A percentile compares a stretch with the other conserved stretches of the same genome.
Conservation (phyloP, 345 rosid species). For the Cardamine occulta region DNA sequence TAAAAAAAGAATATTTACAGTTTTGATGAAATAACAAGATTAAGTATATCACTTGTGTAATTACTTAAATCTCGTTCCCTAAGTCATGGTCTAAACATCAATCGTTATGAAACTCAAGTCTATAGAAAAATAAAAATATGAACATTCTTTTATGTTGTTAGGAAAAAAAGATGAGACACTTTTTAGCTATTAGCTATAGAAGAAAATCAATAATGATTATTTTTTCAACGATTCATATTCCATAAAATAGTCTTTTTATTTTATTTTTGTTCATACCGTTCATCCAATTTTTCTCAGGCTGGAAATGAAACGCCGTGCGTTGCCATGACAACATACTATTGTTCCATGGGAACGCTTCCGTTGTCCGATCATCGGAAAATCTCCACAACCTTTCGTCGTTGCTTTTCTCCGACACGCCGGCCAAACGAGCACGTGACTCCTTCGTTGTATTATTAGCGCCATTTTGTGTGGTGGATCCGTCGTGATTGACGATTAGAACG, state of each 20-base stretch:
- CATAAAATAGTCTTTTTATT: neutral
- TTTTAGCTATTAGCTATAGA: neutral
- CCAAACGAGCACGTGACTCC: slow-evolving; percentile 51
- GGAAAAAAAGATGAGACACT: neutral
- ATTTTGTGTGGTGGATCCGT: slow-evolving; percentile 19
- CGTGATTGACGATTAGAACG: slow-evolving; percentile 39
- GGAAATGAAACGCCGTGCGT: slow-evolving; percentile 91
- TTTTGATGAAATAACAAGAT: neutral
- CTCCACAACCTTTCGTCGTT: neutral
- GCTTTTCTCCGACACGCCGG: slow-evolving; percentile 82
- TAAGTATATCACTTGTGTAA: neutral
- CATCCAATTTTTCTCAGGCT: slow-evolving; percentile 97
- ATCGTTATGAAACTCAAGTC: neutral
- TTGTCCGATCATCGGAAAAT: slow-evolving; percentile 3
- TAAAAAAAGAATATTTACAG: neutral
- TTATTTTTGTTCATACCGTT: slow-evolving; percentile 57
- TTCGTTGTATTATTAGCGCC: slow-evolving; percentile 16
- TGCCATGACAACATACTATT: slow-evolving; percentile 91
- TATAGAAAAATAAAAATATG: neutral
- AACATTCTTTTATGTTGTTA: too few species aligned
- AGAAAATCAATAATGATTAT: neutral
- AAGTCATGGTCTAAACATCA: slow-evolving; percentile 1
- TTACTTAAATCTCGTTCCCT: neutral
- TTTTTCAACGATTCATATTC: neutral
- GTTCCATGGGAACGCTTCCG: slow-evolving; percentile 64